phyloP scores from a whole-genome alignment of 805 yeast species.

The Metschnikowia kunwiensis region DNA sequence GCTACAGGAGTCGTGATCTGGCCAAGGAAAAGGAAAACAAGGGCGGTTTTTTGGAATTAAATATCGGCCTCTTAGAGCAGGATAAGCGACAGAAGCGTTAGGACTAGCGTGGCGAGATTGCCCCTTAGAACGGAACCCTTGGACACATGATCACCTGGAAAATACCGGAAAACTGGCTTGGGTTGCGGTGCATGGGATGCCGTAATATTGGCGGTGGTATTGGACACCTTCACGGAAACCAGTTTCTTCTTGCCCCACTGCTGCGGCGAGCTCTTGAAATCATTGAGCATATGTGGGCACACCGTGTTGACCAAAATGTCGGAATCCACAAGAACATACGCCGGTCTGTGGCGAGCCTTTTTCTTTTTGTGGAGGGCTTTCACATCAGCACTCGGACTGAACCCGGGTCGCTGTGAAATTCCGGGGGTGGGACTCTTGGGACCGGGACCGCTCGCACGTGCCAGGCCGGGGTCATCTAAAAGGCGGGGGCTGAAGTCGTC shows the following conservation, averaged over 20 bases:
- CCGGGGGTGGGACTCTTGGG: too few relatives aligned
- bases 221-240: conserved; percentile 6
- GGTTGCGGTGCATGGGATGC: neutral
- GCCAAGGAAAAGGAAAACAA: neutral
- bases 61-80: neutral
- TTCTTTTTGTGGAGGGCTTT: neutral
- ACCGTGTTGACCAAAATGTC: conserved; percentile 13
- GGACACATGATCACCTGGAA: conserved; percentile 7
- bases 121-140: neutral
- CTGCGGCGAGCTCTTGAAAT: conserved; percentile 12
- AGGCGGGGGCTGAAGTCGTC: neutral
- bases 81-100: conserved; percentile 4
- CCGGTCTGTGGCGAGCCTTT: conserved; percentile 2
- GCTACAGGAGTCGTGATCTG: conserved; percentile 51
- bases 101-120: conserved; percentile 1
- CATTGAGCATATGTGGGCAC: conserved; percentile 14
- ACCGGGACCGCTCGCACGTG: too few relatives aligned
- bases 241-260: conserved; percentile 9
- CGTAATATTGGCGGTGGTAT: neutral
- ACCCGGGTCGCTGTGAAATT: too few relatives aligned
- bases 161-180: too few relatives aligned
- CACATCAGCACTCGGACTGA: too few relatives aligned
- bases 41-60: neutral
- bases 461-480: neutral
- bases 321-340: conserved; percentile 13